Evolutionary conservation across 192 early-diverging fungal genomes (phyloP), one percentile per base, ranked within the genome.

Genomic region (Gorgonomyces haynaldii): DNA sequence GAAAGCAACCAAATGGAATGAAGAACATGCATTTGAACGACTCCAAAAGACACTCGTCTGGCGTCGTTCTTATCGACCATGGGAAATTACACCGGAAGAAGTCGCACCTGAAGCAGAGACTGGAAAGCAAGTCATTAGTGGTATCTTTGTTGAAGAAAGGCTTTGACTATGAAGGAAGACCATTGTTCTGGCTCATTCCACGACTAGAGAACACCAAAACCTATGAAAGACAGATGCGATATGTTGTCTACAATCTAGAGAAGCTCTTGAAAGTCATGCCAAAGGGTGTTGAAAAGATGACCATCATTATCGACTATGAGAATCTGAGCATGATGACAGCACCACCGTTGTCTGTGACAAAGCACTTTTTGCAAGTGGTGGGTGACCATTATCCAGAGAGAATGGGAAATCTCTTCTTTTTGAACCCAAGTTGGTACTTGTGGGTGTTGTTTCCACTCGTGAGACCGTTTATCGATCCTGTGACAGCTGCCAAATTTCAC

Each of bases 351-450:
- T 50, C 42, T 15, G 54, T 66, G 10, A 40, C 61, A 2, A 47
- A 55, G 22, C 45, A 60, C 17, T 88, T 91, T 49, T 64, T 93
- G 42, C 58, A 86, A 34, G 78, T 86, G 16, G 62, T 96, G 19
- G 75, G 79, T 26, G 80, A 77, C 42, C 93, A 96, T 68, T 96
- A 93, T 47, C 90, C 90, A 4, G 92, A 96, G 66, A 70, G 83
- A 43, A 61, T 88, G 32, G 78, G 81, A 36, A 64, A 67, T 23
- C 74, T 71, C 0, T 81, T 67, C 29, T 69, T 91, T 29, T 69
- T 89, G 29, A 69, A 82, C 60, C 85, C 88, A 24, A 85, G 84
- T 36, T 88, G 82, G 82, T 82, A 89, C 53, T 84, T 96, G 56
- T 79, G 74, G 57, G 76, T 71, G 6, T 84, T 89, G 50, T 90